Percentiles rank a stretch among this genome's conserved stretches.
phyloP scores from a whole-genome alignment of 805 yeast species.

The Metschnikowia peoriensis region DNA sequence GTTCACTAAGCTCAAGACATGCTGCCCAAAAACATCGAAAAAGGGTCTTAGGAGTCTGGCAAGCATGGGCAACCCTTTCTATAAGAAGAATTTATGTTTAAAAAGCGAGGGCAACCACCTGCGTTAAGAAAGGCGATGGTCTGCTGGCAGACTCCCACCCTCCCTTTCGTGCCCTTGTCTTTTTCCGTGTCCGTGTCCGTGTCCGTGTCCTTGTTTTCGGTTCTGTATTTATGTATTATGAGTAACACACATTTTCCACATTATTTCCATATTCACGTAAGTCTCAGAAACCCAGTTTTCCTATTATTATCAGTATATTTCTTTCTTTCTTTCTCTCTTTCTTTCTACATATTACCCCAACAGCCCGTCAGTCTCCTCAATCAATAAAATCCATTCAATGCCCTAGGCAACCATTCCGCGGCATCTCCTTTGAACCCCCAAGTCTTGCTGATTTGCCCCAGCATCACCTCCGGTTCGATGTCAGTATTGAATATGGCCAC shows the following conservation, averaged over 20 bases:
- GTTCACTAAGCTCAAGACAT: not conserved
- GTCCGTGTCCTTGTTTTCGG: not conserved
- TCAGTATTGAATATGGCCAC: conserved; percentile 84
- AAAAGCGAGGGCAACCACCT: not conserved
- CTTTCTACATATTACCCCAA: not conserved
- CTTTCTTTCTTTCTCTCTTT: not conserved
- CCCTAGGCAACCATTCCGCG: conserved; percentile 63
- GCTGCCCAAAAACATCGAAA: not conserved
- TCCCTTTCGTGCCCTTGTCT: not conserved
- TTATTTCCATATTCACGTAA: not conserved
- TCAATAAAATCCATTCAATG: conserved; percentile 36
- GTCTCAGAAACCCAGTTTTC: too few species aligned
- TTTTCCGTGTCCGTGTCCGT: not conserved
- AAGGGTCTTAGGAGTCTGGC: not conserved
- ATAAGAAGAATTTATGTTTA: not conserved
- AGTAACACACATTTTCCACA: not conserved
- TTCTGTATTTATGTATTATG: not conserved
- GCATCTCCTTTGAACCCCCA: conserved; percentile 87
- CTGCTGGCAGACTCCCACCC: not conserved
- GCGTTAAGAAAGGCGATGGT: not conserved
- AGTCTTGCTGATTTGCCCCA: conserved; percentile 40
- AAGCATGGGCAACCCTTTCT: conserved; percentile 5
- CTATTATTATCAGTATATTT: not conserved
- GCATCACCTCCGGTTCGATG: conserved; percentile 44
- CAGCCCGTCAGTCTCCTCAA: not conserved